phyloP scores from a whole-genome alignment of 192 early-diverging fungal genomes.

The Coemansia sp. region DNA sequence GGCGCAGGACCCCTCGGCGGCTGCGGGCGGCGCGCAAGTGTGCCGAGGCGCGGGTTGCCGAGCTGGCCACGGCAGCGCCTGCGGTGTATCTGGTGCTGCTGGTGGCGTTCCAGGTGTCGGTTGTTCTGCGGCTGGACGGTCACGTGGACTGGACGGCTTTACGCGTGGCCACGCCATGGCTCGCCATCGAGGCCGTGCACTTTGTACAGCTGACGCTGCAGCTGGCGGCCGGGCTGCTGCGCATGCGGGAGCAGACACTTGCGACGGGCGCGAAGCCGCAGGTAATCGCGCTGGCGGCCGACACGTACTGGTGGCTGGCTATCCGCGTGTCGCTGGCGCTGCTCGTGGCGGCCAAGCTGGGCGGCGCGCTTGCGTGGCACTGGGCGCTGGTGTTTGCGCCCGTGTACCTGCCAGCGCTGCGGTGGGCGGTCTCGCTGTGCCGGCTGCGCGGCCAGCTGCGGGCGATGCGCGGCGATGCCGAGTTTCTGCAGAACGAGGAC shows the following conservation, averaged over 20 bases:
- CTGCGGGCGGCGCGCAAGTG: constrained; percentile 13
- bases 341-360: constrained; percentile 66
- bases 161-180: constrained; percentile 79
- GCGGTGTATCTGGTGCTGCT: constrained; percentile 57
- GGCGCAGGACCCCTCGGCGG: not conserved
- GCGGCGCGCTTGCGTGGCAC: constrained; percentile 47
- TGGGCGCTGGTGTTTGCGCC: constrained; percentile 73
- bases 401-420: constrained; percentile 60
- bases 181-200: constrained; percentile 72
- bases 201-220: constrained; percentile 51
- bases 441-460: constrained; percentile 48
- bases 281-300: constrained; percentile 32
- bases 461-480: constrained; percentile 27
- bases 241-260: not conserved
- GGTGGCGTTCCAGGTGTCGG: constrained; percentile 71
- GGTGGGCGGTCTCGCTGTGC: constrained; percentile 55
- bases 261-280: not conserved
- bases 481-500: constrained; percentile 30
- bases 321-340: constrained; percentile 67
- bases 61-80: constrained; percentile 26
- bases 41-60: constrained; percentile 12
- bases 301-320: constrained; percentile 63
- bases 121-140: constrained; percentile 72
- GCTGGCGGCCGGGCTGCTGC: constrained; percentile 16
- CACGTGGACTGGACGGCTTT: constrained; percentile 59